phyloP scores from a whole-genome alignment of 495 filamentous ascomycete species.

The Trichoderma asperelloides region DNA sequence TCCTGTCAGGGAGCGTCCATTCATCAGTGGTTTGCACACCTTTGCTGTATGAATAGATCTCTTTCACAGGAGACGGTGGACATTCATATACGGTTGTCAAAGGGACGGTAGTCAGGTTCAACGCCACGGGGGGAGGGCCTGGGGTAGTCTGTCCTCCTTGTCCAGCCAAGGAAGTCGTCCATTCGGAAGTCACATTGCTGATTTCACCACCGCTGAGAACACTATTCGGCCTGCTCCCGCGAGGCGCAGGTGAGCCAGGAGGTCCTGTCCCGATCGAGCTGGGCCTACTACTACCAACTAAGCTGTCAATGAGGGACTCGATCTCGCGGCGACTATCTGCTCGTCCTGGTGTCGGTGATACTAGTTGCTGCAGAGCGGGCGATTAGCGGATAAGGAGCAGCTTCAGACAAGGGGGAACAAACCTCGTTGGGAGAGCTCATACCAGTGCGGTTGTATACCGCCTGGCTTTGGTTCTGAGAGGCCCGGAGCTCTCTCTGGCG shows the following conservation, averaged over 20 bases:
- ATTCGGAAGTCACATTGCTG: constrained; percentile 60
- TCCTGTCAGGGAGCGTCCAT: constrained; percentile 46
- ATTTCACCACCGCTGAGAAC: constrained; percentile 67
- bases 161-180: constrained; percentile 29
- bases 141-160: constrained; percentile 13
- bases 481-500: constrained; percentile 70
- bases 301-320: constrained; percentile 67
- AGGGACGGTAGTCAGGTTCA: constrained; percentile 50
- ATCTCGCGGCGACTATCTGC: constrained; percentile 68
- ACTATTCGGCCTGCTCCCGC: constrained; percentile 75
- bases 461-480: constrained; percentile 47
- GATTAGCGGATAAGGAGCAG: constrained; percentile 18
- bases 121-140: constrained; percentile 14
- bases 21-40: constrained; percentile 75
- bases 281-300: constrained; percentile 70
- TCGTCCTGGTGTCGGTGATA: constrained; percentile 59
- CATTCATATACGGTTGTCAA: constrained; percentile 68
- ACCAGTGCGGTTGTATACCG: constrained; percentile 52
- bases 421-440: constrained; percentile 44
- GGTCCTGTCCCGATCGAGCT: constrained; percentile 61
- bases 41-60: constrained; percentile 90
- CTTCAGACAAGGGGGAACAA: constrained; percentile 16
- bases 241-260: constrained; percentile 50
- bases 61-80: constrained; percentile 60
- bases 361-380: constrained; percentile 40